Conservation (phyloP, 2,329 filamentous ascomycete species). For the Immersiporthe knoxdaviesiana region DNA sequence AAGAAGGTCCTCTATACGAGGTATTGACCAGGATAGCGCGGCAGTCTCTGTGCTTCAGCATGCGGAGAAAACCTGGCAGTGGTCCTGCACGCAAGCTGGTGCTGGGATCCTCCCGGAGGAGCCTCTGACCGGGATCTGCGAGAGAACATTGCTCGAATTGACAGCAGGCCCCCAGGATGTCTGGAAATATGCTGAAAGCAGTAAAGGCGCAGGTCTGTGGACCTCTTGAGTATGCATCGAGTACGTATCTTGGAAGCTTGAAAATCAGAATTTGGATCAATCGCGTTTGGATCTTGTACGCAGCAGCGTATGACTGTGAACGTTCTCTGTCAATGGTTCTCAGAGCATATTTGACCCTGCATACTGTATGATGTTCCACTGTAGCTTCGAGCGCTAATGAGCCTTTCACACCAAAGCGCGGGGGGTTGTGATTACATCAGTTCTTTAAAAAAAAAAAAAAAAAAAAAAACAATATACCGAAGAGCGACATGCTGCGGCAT, state of each 20-base stretch:
- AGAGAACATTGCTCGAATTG: slow-evolving; percentile 36
- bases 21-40: not conserved
- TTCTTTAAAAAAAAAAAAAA: too few species aligned
- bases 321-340: not conserved
- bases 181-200: slow-evolving; percentile 32
- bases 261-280: too few species aligned
- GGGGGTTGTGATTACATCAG: too few species aligned
- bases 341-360: not conserved
- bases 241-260: not conserved
- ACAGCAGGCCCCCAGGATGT: slow-evolving; percentile 35
- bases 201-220: not conserved
- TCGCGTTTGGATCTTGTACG: not conserved
- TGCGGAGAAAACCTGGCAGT: not conserved
- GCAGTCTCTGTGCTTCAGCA: not conserved
- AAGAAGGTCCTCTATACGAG: not conserved
- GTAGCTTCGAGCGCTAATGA: too few species aligned
- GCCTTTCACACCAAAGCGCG: too few species aligned
- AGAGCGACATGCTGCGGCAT: too few species aligned
- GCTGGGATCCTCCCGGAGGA: slow-evolving; percentile 37
- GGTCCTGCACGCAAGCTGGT: not conserved
- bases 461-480: too few species aligned
- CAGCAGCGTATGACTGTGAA: too few species aligned
- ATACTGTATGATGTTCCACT: not conserved
- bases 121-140: slow-evolving; percentile 40
- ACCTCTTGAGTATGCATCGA: not conserved